These are phyloP conservation scores for Wickerhamomyces alni DNA, from an alignment of 805 yeast genomes.

Conservation along the genomic window DNA sequence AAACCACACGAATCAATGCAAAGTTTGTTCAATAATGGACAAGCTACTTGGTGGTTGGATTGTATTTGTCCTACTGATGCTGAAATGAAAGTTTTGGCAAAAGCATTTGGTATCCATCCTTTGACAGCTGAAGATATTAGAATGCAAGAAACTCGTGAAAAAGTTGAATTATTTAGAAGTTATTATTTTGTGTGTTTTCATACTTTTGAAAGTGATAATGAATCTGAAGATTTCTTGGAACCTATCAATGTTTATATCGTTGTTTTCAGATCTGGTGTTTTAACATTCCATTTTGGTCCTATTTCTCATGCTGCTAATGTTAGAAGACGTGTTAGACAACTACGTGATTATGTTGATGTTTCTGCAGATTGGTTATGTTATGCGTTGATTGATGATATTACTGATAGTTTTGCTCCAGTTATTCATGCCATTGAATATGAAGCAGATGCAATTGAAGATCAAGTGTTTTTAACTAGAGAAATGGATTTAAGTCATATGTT, in stretches of 20 bases:
- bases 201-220: conserved; percentile 84
- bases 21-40: conserved; percentile 63
- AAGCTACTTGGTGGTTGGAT: conserved; percentile 94
- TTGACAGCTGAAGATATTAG: conserved; percentile 96
- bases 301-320: conserved; percentile 68
- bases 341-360: conserved; percentile 72
- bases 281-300: conserved; percentile 68
- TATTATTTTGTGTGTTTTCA: conserved; percentile 97
- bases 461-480: conserved; percentile 76
- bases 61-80: conserved; percentile 91
- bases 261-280: conserved; percentile 60
- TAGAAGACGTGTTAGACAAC: conserved; percentile 74
- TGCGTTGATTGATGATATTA: conserved; percentile 77
- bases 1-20: conserved; percentile 58
- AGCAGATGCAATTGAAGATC: conserved; percentile 73
- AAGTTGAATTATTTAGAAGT: conserved; percentile 84
- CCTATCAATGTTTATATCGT: conserved; percentile 74
- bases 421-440: conserved; percentile 73
- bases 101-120: conserved; percentile 96
- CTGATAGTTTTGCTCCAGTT: conserved; percentile 80
- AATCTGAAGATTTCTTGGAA: conserved; percentile 76
- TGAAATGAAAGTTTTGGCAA: conserved; percentile 88
- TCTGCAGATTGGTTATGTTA: conserved; percentile 80
- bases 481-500: conserved; percentile 73
- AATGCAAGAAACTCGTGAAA: conserved; percentile 95